These are phyloP conservation scores for Cyclocybe aegerita DNA, from an alignment of 768 basidiomycete species.

Conservation along the genomic window DNA sequence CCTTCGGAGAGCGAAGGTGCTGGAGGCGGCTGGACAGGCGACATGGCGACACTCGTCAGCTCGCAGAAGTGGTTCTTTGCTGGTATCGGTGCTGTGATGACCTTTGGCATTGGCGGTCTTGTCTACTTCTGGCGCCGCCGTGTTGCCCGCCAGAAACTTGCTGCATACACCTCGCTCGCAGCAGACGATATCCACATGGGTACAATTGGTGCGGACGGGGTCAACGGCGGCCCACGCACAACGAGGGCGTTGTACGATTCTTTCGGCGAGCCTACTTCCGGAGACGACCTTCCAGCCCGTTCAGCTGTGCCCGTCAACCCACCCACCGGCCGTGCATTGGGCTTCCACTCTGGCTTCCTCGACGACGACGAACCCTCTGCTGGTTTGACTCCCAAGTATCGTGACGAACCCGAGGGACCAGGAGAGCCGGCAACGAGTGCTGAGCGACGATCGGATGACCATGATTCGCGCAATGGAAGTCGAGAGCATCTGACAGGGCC, in stretches of 20 bases:
- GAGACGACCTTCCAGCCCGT: slow-evolving; percentile 13
- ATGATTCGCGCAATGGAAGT: slow-evolving; percentile 8
- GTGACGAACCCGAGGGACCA: slow-evolving; percentile 50
- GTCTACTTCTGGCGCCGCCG: slow-evolving; percentile 78
- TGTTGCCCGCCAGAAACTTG: slow-evolving; percentile 32
- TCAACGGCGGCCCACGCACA: slow-evolving; percentile 36
- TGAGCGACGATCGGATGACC: slow-evolving; percentile 10
- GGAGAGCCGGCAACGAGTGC: background rate
- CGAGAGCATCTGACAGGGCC: slow-evolving; percentile 10
- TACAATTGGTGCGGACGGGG: slow-evolving; percentile 39
- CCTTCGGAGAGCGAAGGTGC: slow-evolving; percentile 33
- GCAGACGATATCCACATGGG: slow-evolving; percentile 83
- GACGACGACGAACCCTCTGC: slow-evolving; percentile 70
- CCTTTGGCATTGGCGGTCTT: slow-evolving; percentile 64
- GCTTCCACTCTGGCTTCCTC: slow-evolving; percentile 79
- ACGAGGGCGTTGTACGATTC: slow-evolving; percentile 92
- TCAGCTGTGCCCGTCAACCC: slow-evolving; percentile 15
- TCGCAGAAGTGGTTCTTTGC: slow-evolving; percentile 86
- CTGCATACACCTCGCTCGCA: slow-evolving; percentile 58
- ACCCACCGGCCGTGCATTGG: slow-evolving; percentile 38
- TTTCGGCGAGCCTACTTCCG: slow-evolving; percentile 63
- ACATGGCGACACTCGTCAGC: slow-evolving; percentile 63
- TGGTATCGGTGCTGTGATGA: slow-evolving; percentile 62
- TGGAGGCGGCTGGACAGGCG: slow-evolving; percentile 75
- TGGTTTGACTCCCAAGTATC: slow-evolving; percentile 35